These are phyloP conservation scores for Hansenula lynferdii DNA, from an alignment of 1,139 yeast species.

Conservation along the genomic window DNA sequence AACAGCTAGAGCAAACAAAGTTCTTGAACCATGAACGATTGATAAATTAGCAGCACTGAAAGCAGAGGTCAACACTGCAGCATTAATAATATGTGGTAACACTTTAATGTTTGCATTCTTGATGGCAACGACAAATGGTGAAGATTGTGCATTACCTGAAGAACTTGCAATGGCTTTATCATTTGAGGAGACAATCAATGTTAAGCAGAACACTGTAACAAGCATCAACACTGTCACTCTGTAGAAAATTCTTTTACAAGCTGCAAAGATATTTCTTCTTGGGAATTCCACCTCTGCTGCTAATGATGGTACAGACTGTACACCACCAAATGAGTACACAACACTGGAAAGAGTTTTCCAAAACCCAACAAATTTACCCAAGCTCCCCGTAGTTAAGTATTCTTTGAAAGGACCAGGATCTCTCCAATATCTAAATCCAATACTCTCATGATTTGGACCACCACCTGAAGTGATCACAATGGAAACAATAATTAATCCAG, in stretches of 20 bases:
- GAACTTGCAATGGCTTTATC: constrained; percentile 19
- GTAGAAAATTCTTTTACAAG: constrained; percentile 18
- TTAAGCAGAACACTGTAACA: constrained; percentile 35
- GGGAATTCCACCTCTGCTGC: constrained; percentile 44
- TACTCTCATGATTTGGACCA: constrained; percentile 47
- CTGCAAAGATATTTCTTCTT: constrained; percentile 37
- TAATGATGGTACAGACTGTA: constrained; percentile 34
- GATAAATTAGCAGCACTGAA: not conserved
- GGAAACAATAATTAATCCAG: constrained; percentile 43
- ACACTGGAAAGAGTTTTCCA: constrained; percentile 33
- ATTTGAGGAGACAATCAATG: constrained; percentile 38
- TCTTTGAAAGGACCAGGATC: constrained; percentile 42
- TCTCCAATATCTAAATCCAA: constrained; percentile 56
- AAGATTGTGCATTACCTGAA: not conserved
- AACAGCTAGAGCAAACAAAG: not conserved
- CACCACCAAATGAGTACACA: constrained; percentile 35
- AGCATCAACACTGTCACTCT: constrained; percentile 31
- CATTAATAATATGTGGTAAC: not conserved
- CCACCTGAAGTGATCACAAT: constrained; percentile 51
- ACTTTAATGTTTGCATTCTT: not conserved
- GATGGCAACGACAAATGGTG: not conserved
- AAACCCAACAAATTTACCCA: not conserved
- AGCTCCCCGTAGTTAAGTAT: constrained; percentile 37
- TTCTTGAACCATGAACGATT: not conserved
- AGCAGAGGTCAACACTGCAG: not conserved